Evolutionary conservation across 1,284 basidiomycete genomes (phyloP).

Genomic region (Exobasidium cylindrosporum): DNA sequence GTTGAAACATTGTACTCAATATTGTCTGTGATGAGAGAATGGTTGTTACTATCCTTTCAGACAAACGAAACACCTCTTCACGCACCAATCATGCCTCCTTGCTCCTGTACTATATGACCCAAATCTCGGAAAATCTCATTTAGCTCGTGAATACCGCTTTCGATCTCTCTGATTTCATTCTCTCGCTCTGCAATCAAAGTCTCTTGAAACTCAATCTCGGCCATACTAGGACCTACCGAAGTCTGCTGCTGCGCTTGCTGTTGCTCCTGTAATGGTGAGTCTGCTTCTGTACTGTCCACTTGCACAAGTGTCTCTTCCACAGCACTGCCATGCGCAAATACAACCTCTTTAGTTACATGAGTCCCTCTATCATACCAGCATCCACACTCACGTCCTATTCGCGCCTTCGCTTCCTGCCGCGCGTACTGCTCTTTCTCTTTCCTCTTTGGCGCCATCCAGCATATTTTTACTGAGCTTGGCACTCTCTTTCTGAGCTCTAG

Average conservation of each 20-base stretch:
- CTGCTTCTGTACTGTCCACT: conserved; percentile 8
- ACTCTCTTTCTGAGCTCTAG: conserved; percentile 82
- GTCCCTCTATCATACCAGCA: conserved; percentile 5
- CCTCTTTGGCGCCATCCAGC: conserved; percentile 64
- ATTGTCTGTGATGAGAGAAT: conserved; percentile 79
- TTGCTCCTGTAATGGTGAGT: conserved; percentile 23
- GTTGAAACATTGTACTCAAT: conserved; percentile 91
- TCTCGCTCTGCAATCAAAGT: conserved; percentile 93
- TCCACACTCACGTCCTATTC: conserved; percentile 2
- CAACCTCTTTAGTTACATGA: too few species aligned
- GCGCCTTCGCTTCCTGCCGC: conserved; percentile 7
- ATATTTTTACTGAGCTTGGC: conserved; percentile 75
- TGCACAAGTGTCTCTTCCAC: conserved; percentile 12
- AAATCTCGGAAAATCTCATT: conserved; percentile 96
- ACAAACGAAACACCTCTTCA: conserved; percentile 20
- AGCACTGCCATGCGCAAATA: background rate
- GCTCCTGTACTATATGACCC: conserved; percentile 88
- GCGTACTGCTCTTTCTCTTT: conserved; percentile 5
- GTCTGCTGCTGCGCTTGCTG: conserved; percentile 45
- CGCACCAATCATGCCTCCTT: conserved; percentile 89
- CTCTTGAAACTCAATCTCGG: conserved; percentile 93
- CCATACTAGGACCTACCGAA: conserved; percentile 61
- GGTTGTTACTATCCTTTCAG: too few species aligned
- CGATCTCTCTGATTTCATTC: conserved; percentile 90
- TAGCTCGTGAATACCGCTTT: conserved; percentile 92